Percentiles rank a stretch among this genome's conserved stretches.
Evolutionary conservation across 202 grass and related monocot genomes (phyloP).

Genomic region (Schoenoplectus tabernaemontani): DNA sequence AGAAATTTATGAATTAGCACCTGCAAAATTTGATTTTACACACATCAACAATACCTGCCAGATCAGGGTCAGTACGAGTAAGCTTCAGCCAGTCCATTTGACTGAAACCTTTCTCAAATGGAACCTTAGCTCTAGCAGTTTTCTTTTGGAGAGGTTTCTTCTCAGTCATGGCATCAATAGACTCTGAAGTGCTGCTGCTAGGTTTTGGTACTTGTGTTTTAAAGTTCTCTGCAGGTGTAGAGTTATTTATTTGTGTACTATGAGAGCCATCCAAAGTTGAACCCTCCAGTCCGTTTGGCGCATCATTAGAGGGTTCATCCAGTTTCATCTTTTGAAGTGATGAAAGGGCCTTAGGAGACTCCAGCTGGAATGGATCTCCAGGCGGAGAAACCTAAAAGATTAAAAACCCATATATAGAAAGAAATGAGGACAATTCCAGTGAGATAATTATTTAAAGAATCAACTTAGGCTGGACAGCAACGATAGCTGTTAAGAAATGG

Average conservation of each 20-base stretch:
- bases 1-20: neutral
- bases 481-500: too few relatives aligned
- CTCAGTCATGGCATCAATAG: conserved; percentile 13
- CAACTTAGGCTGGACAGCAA: neutral
- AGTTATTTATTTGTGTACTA: conserved; percentile 11
- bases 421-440: neutral
- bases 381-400: conserved; percentile 37
- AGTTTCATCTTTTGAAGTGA: conserved; percentile 45
- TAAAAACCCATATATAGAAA: neutral
- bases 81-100: conserved; percentile 94
- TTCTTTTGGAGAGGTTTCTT: conserved; percentile 55
- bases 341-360: conserved; percentile 56
- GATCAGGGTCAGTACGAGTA: conserved; percentile 73
- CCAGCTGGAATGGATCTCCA: conserved; percentile 36
- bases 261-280: conserved; percentile 23
- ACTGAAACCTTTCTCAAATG: conserved; percentile 79
- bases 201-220: conserved; percentile 23
- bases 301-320: conserved; percentile 24
- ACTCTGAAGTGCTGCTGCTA: conserved; percentile 17
- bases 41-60: conserved; percentile 43
- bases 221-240: neutral
- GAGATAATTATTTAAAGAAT: neutral
- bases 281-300: neutral
- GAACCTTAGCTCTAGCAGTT: conserved; percentile 59
- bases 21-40: neutral